These are phyloP conservation scores for Fragaria iinumae DNA, from an alignment of 306 rosid species.

Conservation along the genomic window DNA sequence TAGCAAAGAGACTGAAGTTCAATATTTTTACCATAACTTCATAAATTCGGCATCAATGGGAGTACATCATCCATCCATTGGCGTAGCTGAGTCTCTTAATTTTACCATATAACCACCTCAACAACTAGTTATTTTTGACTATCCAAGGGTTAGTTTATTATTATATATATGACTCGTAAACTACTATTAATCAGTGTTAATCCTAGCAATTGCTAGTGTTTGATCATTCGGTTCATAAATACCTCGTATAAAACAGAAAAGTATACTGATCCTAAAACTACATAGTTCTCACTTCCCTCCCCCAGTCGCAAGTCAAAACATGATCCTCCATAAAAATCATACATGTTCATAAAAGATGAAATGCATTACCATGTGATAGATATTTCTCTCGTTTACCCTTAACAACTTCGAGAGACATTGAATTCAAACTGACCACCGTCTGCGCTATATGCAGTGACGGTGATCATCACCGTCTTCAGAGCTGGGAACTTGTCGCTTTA, in stretches of 20 bases:
- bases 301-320: background rate
- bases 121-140: too few species aligned
- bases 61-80: too few species aligned
- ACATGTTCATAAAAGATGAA: background rate
- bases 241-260: background rate
- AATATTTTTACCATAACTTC: too few species aligned
- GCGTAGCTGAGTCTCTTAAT: too few species aligned
- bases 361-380: background rate
- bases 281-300: background rate
- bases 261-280: background rate
- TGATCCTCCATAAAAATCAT: background rate
- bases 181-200: too few species aligned
- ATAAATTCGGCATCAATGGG: too few species aligned
- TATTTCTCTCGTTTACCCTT: background rate
- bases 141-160: too few species aligned
- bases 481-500: constrained; percentile 24
- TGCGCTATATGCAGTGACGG: background rate
- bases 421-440: constrained; percentile 7
- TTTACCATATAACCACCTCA: too few species aligned
- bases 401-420: constrained; percentile 7
- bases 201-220: too few species aligned
- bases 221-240: too few species aligned
- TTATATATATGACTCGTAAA: too few species aligned
- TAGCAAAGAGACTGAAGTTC: background rate
- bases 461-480: constrained; percentile 25